Conservation (phyloP, 108 stramenopile species). For the Stephanodiscus minutulus region DNA sequence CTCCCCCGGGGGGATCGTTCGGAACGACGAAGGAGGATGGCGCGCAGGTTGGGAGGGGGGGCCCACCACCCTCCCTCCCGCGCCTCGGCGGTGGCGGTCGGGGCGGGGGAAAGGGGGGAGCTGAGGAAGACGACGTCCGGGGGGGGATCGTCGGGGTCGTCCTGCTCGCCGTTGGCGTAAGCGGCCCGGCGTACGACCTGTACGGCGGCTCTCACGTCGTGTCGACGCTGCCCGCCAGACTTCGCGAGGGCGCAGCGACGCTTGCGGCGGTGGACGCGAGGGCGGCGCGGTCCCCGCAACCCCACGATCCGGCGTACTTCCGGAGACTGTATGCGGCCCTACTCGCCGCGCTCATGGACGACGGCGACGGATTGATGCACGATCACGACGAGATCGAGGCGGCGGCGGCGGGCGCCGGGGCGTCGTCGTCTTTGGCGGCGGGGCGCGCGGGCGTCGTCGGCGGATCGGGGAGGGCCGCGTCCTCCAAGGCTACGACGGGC, state of each 20-base stretch:
- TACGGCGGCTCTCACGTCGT: constrained; percentile 33
- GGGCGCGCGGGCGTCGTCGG: not conserved
- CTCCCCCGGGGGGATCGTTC: not conserved
- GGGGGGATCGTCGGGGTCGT: constrained; percentile 10
- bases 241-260: constrained; percentile 22
- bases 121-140: constrained; percentile 3
- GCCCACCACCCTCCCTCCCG: too few relatives aligned
- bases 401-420: not conserved
- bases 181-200: constrained; percentile 44
- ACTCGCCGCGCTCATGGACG: constrained; percentile 41
- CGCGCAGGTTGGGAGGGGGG: too few relatives aligned
- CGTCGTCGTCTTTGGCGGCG: not conserved
- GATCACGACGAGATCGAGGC: constrained; percentile 25
- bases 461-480: not conserved
- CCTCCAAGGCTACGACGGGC: not conserved
- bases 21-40: not conserved
- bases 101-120: not conserved
- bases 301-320: constrained; percentile 40
- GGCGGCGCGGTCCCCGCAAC: too few relatives aligned
- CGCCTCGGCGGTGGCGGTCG: not conserved
- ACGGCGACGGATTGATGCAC: constrained; percentile 34
- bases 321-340: constrained; percentile 36
- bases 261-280: constrained; percentile 29
- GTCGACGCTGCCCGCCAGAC: constrained; percentile 23
- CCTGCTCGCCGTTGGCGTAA: constrained; percentile 32